Evolutionary conservation across 148 eudicot species (phyloP).

Genomic region (Arbutus unedo): DNA sequence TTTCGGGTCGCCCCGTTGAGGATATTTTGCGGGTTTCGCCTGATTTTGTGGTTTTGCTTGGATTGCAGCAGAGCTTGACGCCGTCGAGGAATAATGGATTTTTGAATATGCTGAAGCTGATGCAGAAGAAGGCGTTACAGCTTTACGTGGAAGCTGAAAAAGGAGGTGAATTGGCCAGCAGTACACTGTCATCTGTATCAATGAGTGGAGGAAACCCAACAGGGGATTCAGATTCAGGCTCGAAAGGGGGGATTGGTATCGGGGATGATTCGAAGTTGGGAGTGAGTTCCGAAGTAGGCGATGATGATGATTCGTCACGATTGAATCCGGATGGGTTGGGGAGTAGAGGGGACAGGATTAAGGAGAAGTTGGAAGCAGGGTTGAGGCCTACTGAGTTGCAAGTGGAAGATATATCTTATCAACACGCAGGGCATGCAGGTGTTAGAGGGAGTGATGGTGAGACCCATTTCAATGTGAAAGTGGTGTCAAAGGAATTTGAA

Average conservation of each 20-base stretch:
- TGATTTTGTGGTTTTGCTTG: constrained; percentile 64
- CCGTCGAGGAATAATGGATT: constrained; percentile 93
- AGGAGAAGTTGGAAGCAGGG: constrained; percentile 56
- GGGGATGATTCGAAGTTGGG: constrained; percentile 17
- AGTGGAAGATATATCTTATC: constrained; percentile 76
- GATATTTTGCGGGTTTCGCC: constrained; percentile 70
- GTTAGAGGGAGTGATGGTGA: constrained; percentile 67
- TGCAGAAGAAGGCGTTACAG: constrained; percentile 72
- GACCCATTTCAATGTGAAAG: constrained; percentile 75
- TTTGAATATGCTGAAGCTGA: constrained; percentile 76
- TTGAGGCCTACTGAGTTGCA: constrained; percentile 56
- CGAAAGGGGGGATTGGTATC: constrained; percentile 9
- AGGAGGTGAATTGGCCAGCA: constrained; percentile 7
- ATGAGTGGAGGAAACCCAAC: constrained; percentile 7
- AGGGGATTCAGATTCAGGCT: constrained; percentile 20
- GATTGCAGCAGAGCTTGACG: constrained; percentile 75
- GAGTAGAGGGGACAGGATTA: constrained; percentile 66
- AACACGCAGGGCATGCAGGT: constrained; percentile 90
- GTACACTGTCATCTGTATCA: not conserved
- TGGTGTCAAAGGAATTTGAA: constrained; percentile 71
- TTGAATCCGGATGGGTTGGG: constrained; percentile 32
- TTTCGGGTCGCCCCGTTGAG: constrained; percentile 62
- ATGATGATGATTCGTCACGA: constrained; percentile 10
- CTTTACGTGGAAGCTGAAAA: constrained; percentile 63
- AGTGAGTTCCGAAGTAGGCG: constrained; percentile 21